phyloP scores from a whole-genome alignment of 179 eudicot species.

The Pouteria campechiana region DNA sequence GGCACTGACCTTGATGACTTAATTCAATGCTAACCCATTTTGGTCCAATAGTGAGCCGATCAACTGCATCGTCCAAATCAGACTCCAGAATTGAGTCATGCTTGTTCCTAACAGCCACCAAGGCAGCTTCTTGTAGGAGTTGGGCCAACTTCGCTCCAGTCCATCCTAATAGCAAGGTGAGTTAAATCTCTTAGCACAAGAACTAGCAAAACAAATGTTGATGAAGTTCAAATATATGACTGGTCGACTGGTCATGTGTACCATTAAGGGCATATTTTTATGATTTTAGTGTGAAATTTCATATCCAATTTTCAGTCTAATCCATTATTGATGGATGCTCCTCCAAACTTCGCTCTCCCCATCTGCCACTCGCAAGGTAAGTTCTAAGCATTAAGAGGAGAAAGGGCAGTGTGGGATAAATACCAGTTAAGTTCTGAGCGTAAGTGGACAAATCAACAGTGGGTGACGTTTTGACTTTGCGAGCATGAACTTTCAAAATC shows the following conservation, averaged over 20 bases:
- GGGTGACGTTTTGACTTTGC: conserved; percentile 62
- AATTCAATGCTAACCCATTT: conserved; percentile 60
- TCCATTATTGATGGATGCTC: too few relatives aligned
- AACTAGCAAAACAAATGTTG: too few relatives aligned
- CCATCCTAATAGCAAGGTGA: conserved; percentile 92
- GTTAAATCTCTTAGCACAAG: too few relatives aligned
- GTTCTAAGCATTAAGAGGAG: too few relatives aligned
- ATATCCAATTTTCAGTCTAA: too few relatives aligned
- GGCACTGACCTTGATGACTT: conserved; percentile 77
- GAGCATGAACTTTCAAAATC: conserved; percentile 80
- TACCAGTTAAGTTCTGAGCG: conserved; percentile 90
- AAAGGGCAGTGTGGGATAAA: too few relatives aligned
- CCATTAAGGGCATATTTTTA: too few relatives aligned
- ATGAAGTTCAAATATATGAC: not conserved
- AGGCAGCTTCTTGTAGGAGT: conserved; percentile 91
- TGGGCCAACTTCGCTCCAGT: conserved; percentile 89
- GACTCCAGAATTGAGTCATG: conserved; percentile 53
- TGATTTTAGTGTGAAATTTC: too few relatives aligned
- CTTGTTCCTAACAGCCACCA: conserved; percentile 84
- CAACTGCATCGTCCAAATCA: conserved; percentile 92
- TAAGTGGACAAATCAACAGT: conserved; percentile 74
- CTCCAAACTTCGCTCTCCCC: too few relatives aligned
- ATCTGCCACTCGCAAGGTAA: too few relatives aligned
- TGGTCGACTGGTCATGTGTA: too few relatives aligned
- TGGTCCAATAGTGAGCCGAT: conserved; percentile 85